Evolutionary conservation across 1,284 basidiomycete species (phyloP), one percentile per base, ranked within the genome.

Genomic region (Neonothopanus nambi): DNA sequence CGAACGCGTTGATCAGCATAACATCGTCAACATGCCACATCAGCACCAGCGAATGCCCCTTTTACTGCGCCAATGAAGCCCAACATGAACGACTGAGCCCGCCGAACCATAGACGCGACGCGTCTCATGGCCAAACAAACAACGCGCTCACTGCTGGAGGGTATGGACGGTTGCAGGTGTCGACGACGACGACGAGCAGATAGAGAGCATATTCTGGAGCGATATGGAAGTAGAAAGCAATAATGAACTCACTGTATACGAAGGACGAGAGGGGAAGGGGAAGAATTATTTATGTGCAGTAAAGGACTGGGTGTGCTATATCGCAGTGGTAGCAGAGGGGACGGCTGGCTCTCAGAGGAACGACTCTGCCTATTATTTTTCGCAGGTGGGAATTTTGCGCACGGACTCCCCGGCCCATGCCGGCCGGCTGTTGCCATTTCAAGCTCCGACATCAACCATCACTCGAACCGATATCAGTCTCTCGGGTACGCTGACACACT

Each of bases 71-170:
- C 3, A 33, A 33, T 33, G 8, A 33, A 13, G 30, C 30, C 30
- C 30, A 33, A 33, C 30, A 28, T 47, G 42, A 39, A 48, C 24
- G 43, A 41, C 8, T 5, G 41, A 55, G 46, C 50, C 15, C 39
- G 33, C 36, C 35, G 44, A 43, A 39, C 20, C 7, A 51, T 17
- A 40, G 53, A 57, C 54, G 61, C 55, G 62, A 58, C 62, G 62
- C 62, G 62, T 56, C 59, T 57, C 46, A 51, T 46, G 52, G 56
- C 62, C 62, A 64, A 64, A 64, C 57, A 64, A 64, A 64, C 61
- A 62, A 64, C 58, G 59, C 61, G 58, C 59, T 52, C 59, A 30
- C 52, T 55, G 55, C 36, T 30, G 36, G 37, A 37, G 45, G 36
- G 21, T 23, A 44, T 35, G n/a, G 20, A 43, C 26, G 43, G 52